Conservation (phyloP, 2,329 filamentous ascomycete species). For the Sclerotinia trifoliorum region DNA sequence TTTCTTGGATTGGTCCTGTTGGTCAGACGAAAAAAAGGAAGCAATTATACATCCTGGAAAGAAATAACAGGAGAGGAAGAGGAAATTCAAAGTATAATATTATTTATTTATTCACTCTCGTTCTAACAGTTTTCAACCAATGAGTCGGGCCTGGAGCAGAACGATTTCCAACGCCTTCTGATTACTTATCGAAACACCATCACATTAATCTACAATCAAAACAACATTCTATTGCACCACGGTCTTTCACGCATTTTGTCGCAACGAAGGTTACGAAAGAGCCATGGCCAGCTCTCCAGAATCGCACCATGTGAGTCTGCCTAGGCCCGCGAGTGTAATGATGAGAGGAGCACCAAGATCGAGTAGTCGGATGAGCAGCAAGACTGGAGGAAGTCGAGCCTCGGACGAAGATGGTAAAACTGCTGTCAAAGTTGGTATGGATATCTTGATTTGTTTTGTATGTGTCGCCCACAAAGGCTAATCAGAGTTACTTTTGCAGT, state of each 20-base stretch:
- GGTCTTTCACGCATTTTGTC: slow-evolving; percentile 34
- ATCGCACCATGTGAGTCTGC: slow-evolving; percentile 57
- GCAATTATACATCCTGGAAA: slow-evolving; percentile 9
- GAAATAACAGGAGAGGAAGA: slow-evolving; percentile 1
- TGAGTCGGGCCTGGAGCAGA: neutral
- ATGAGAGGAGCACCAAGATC: slow-evolving; percentile 69
- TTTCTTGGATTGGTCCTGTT: slow-evolving; percentile 1
- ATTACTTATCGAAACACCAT: slow-evolving; percentile 1
- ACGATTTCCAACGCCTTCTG: slow-evolving; percentile 2
- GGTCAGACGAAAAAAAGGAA: slow-evolving; percentile 13
- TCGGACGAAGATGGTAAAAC: slow-evolving; percentile 90
- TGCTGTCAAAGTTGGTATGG: slow-evolving; percentile 94
- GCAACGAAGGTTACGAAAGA: slow-evolving; percentile 36
- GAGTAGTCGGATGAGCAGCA: slow-evolving; percentile 83
- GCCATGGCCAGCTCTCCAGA: slow-evolving; percentile 67
- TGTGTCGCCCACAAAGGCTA: slow-evolving; percentile 10
- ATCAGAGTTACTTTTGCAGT: slow-evolving; percentile 52
- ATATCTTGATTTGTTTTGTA: neutral
- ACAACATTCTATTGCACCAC: slow-evolving; percentile 2
- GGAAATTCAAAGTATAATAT: slow-evolving; percentile 5
- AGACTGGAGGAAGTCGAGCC: slow-evolving; percentile 73
- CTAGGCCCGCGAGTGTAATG: slow-evolving; percentile 79
- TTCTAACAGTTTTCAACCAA: neutral
- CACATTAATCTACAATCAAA: slow-evolving; percentile 4
- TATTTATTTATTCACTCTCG: slow-evolving; percentile 16